phyloP scores from a whole-genome alignment of 1,284 basidiomycete species.

The Puccinia triticina region DNA sequence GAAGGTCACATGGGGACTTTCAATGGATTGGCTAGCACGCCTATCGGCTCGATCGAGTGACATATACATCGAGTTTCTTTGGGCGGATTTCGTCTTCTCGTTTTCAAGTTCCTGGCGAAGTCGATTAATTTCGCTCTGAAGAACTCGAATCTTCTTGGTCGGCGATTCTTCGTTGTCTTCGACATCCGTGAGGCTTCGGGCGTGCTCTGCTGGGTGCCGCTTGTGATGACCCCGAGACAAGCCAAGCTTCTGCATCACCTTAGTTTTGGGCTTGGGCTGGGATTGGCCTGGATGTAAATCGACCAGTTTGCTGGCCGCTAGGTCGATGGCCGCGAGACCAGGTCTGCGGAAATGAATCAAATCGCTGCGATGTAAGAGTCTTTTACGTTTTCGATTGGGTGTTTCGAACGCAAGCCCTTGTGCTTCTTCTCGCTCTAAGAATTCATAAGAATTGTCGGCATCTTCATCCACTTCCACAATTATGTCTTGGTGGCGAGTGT shows the following conservation, averaged over 20 bases:
- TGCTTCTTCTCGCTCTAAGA: conserved; percentile 37
- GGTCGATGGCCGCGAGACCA: conserved; percentile 32
- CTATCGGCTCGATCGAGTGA: conserved; percentile 19
- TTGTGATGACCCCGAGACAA: conserved; percentile 9
- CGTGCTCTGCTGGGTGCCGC: neutral
- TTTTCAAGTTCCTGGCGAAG: conserved; percentile 40
- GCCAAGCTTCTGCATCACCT: conserved; percentile 48
- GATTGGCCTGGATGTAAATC: conserved; percentile 11
- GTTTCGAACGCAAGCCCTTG: conserved; percentile 8
- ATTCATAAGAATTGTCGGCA: conserved; percentile 40
- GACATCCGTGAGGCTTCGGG: conserved; percentile 2
- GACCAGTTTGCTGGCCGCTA: neutral
- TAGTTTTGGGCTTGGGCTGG: conserved; percentile 32
- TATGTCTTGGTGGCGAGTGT: conserved; percentile 1
- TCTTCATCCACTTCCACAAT: conserved; percentile 36
- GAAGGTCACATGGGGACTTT: conserved; percentile 27
- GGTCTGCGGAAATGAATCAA: conserved; percentile 20
- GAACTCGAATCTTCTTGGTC: conserved; percentile 46
- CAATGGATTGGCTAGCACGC: neutral
- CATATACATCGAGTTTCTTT: conserved; percentile 2
- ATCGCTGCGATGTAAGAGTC: conserved; percentile 26
- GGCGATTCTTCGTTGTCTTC: conserved; percentile 27
- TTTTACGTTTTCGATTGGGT: conserved; percentile 37
- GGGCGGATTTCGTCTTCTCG: conserved; percentile 32
- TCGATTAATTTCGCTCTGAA: conserved; percentile 36